These are phyloP conservation scores for Simplicillium aogashimaense DNA, from an alignment of 2,329 filamentous ascomycete species.

Conservation along the genomic window DNA sequence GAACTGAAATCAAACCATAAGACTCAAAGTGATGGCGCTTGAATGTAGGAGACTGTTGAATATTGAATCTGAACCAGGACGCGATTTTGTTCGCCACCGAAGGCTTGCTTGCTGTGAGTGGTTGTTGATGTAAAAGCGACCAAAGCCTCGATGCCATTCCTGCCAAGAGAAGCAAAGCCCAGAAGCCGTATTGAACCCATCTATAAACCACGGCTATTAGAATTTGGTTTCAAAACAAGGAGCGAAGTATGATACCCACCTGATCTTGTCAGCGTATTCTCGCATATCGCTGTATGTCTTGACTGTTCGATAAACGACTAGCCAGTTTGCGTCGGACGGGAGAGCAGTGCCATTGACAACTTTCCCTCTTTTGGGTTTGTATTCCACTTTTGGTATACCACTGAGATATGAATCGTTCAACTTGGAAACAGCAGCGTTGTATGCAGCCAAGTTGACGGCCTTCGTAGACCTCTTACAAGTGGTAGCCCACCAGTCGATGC, in stretches of 20 bases:
- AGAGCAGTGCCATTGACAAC: not conserved
- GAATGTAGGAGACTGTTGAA: constrained; percentile 9
- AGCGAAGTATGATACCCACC: not conserved
- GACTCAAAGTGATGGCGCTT: constrained; percentile 10
- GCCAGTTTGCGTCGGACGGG: constrained; percentile 7
- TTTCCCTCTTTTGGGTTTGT: constrained; percentile 6
- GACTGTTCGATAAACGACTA: constrained; percentile 3
- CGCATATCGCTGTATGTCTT: constrained; percentile 4
- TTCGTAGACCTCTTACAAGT: constrained; percentile 11
- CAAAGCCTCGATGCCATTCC: constrained; percentile 6
- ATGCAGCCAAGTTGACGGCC: constrained; percentile 6
- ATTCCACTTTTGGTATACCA: constrained; percentile 7
- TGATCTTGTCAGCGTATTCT: constrained; percentile 4
- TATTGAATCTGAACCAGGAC: constrained; percentile 2
- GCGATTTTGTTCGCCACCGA: not conserved
- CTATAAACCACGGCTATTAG: not conserved
- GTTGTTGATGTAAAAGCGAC: not conserved
- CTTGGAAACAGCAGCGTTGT: constrained; percentile 6
- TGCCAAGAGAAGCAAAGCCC: constrained; percentile 7
- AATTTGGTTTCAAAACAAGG: not conserved
- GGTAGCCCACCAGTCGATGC: constrained; percentile 9
- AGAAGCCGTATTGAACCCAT: constrained; percentile 9
- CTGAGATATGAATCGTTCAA: constrained; percentile 7
- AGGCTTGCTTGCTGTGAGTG: too few relatives aligned
- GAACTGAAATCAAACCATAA: constrained; percentile 25